phyloP scores from a whole-genome alignment of 2,329 filamentous ascomycete genomes.

The Fusarium bactridioides region DNA sequence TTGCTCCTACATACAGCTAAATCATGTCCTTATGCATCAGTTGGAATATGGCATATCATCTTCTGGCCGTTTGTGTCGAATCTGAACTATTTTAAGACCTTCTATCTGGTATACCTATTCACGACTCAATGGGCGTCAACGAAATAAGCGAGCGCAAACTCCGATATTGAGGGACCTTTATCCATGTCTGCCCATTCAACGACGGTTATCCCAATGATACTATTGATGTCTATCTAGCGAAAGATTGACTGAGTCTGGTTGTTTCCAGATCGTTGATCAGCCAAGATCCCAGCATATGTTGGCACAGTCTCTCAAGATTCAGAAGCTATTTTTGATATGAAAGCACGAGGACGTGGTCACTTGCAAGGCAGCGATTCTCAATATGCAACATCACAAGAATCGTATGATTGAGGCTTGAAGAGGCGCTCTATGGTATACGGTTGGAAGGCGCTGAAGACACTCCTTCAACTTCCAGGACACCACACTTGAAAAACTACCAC shows the following conservation, averaged over 20 bases:
- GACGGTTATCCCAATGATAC: not conserved
- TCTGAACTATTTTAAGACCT: not conserved
- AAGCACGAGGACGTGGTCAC: not conserved
- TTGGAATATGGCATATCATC: not conserved
- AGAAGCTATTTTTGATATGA: not conserved
- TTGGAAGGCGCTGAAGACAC: slow-evolving; percentile 9
- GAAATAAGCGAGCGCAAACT: not conserved
- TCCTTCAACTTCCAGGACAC: slow-evolving; percentile 3
- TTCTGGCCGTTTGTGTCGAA: not conserved
- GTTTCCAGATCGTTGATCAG: not conserved
- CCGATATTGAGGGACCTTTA: not conserved
- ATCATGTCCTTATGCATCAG: not conserved
- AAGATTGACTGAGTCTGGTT: not conserved
- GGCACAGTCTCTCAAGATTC: not conserved
- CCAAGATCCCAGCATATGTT: not conserved
- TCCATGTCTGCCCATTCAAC: not conserved
- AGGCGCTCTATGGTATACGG: slow-evolving; percentile 10
- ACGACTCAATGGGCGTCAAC: not conserved
- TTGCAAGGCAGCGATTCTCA: not conserved
- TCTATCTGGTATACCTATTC: not conserved
- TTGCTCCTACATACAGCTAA: not conserved
- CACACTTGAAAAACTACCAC: slow-evolving; percentile 12
- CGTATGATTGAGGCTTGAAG: slow-evolving; percentile 28
- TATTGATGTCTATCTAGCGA: not conserved
- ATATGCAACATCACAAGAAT: slow-evolving; percentile 6